Percentiles rank a stretch among this genome's conserved stretches.
These are phyloP conservation scores for Fibroporia radiculosa DNA, from an alignment of 768 basidiomycete species.

Conservation along the genomic window DNA sequence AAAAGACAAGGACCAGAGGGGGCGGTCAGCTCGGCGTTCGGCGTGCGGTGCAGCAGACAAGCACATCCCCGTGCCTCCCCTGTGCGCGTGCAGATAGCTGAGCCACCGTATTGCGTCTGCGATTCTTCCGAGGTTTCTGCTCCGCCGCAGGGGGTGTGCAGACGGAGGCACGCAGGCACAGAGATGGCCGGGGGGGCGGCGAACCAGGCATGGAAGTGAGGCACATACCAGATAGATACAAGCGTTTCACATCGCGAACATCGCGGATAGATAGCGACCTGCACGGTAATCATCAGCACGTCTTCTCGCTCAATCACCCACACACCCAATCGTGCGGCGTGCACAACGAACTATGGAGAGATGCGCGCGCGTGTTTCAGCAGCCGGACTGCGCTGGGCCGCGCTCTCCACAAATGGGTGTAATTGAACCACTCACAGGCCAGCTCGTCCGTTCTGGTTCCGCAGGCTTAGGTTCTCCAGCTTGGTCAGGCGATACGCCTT, in stretches of 20 bases:
- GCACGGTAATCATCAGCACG: conserved; percentile 9
- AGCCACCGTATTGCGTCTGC: too few relatives aligned
- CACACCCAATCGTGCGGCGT: background rate
- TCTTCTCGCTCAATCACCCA: too few relatives aligned
- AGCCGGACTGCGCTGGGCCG: background rate
- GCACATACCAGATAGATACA: conserved; percentile 87
- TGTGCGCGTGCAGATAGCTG: too few relatives aligned
- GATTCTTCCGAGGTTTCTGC: conserved; percentile 8
- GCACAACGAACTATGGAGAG: background rate
- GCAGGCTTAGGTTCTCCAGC: conserved; percentile 85
- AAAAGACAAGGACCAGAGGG: too few relatives aligned
- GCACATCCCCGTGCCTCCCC: background rate
- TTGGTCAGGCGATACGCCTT: conserved; percentile 54
- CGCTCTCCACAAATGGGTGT: conserved; percentile 14
- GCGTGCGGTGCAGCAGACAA: background rate
- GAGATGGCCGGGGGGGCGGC: background rate
- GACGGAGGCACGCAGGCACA: conserved; percentile 1
- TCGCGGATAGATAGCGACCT: conserved; percentile 47
- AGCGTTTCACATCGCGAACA: conserved; percentile 84
- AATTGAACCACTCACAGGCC: conserved; percentile 52
- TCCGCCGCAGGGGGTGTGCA: conserved; percentile 2
- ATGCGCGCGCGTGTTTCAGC: too few relatives aligned
- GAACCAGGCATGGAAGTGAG: background rate
- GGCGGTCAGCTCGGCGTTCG: too few relatives aligned
- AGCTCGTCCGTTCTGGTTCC: conserved; percentile 70